These are phyloP conservation scores for Dictyostelium gargantuum DNA, from an alignment of 208 protist genomes.

Conservation along the genomic window DNA sequence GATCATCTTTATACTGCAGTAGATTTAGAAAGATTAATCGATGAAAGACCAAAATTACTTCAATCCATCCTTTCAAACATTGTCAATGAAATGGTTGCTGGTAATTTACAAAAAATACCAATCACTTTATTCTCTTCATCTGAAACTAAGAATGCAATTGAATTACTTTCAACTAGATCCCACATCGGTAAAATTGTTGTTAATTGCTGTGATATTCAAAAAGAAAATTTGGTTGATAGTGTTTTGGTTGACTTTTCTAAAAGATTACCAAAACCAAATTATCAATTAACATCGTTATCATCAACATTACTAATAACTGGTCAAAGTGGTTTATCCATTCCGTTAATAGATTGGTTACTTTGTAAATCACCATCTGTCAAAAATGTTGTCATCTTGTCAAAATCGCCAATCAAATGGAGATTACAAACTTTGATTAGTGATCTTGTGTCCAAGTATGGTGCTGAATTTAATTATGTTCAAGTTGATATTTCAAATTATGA, in stretches of 20 bases:
- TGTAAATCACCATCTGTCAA: neutral
- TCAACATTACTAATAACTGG: slow-evolving; percentile 20
- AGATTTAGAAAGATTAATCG: slow-evolving; percentile 76
- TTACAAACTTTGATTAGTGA: neutral
- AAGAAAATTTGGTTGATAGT: neutral
- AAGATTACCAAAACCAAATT: neutral
- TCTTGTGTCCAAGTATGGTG: neutral
- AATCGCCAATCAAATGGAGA: neutral
- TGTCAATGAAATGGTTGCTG: slow-evolving; percentile 8
- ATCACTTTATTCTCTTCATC: slow-evolving; percentile 32
- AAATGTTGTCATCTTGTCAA: slow-evolving; percentile 6
- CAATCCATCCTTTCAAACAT: slow-evolving; percentile 44
- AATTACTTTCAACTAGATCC: neutral
- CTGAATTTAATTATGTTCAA: neutral
- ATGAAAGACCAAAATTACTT: neutral
- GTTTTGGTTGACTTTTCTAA: neutral
- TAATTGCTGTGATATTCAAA: neutral
- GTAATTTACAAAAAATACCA: slow-evolving; percentile 49
- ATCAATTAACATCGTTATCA: neutral
- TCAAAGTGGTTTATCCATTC: slow-evolving; percentile 16
- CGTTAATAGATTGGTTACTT: slow-evolving; percentile 8
- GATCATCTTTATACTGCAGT: slow-evolving; percentile 56
- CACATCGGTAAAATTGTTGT: slow-evolving; percentile 57
- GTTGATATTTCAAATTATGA: neutral
- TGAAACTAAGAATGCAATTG: slow-evolving; percentile 7